phyloP scores from a whole-genome alignment of 805 yeast genomes.

The Yarrowia phangngaensis region DNA sequence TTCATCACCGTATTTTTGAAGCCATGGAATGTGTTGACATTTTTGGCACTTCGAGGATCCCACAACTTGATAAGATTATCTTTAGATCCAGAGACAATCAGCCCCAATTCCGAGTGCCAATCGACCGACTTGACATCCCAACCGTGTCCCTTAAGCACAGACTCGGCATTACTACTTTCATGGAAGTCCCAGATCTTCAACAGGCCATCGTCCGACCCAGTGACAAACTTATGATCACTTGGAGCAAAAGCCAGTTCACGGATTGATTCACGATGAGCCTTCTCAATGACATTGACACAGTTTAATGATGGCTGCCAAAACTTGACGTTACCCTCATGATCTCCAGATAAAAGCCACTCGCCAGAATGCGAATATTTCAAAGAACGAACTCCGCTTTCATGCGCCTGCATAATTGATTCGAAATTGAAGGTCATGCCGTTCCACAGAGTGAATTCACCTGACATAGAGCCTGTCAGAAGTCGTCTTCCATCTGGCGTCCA shows the following conservation, averaged over 20 bases:
- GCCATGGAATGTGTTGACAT: conserved; percentile 79
- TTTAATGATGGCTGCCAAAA: conserved; percentile 98
- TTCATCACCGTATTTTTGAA: conserved; percentile 92
- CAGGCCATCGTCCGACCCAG: conserved; percentile 87
- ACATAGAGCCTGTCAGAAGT: conserved; percentile 79
- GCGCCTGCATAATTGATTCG: conserved; percentile 98
- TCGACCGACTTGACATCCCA: conserved; percentile 98
- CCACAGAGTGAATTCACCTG: conserved; percentile 97
- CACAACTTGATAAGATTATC: conserved; percentile 90
- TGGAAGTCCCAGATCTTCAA: conserved; percentile 89
- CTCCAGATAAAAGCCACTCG: conserved; percentile 93
- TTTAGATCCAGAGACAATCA: conserved; percentile 89
- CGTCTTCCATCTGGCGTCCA: conserved; percentile 98
- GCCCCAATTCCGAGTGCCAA: conserved; percentile 90
- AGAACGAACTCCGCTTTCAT: conserved; percentile 81
- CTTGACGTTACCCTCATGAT: conserved; percentile 84
- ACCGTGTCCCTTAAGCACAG: conserved; percentile 82
- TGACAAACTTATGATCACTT: conserved; percentile 84
- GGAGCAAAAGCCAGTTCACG: conserved; percentile 88
- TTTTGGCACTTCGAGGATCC: conserved; percentile 82
- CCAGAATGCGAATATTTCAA: conserved; percentile 81
- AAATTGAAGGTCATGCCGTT: conserved; percentile 92
- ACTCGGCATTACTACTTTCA: conserved; percentile 52
- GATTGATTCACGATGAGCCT: conserved; percentile 75
- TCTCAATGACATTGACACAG: conserved; percentile 70